phyloP scores from a whole-genome alignment of 2,329 filamentous ascomycete species.

The Pestalotiopsis sp. region DNA sequence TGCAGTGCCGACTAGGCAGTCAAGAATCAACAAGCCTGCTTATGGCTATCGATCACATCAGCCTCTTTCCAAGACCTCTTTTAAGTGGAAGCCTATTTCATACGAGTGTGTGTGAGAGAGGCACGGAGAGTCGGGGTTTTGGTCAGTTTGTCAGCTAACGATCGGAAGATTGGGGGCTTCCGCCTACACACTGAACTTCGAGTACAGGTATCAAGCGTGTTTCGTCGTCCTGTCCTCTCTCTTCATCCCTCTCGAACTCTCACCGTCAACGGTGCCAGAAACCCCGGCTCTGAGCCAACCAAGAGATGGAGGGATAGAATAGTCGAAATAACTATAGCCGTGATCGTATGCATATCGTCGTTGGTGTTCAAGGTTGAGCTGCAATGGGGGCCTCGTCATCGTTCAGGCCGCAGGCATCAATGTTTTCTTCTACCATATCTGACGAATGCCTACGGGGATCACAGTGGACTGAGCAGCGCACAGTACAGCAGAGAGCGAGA shows the following conservation, averaged over 20 bases:
- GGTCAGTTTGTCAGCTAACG: neutral
- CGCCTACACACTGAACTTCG: neutral
- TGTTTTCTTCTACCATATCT: neutral
- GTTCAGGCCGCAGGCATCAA: constrained; percentile 12
- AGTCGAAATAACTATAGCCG: neutral
- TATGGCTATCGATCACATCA: neutral
- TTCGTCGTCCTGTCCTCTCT: constrained; percentile 4
- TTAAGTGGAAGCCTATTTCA: neutral
- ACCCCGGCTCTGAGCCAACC: constrained; percentile 6
- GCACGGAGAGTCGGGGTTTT: neutral
- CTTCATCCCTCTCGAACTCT: neutral
- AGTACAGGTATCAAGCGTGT: neutral
- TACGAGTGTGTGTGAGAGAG: neutral
- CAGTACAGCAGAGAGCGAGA: neutral
- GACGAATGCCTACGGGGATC: no score
- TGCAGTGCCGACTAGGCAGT: neutral
- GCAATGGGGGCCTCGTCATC: constrained; percentile 9
- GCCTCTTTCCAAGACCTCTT: neutral
- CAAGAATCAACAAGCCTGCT: neutral
- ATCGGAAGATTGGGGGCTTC: neutral
- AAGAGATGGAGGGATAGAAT: neutral
- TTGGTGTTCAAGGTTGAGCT: neutral
- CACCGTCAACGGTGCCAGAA: neutral
- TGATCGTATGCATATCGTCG: neutral
- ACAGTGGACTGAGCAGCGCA: neutral